A percentile compares a stretch with the other conserved stretches of the same genome.
Conservation (phyloP, 1,284 basidiomycete genomes). For the Leccinum pallidistipes region DNA sequence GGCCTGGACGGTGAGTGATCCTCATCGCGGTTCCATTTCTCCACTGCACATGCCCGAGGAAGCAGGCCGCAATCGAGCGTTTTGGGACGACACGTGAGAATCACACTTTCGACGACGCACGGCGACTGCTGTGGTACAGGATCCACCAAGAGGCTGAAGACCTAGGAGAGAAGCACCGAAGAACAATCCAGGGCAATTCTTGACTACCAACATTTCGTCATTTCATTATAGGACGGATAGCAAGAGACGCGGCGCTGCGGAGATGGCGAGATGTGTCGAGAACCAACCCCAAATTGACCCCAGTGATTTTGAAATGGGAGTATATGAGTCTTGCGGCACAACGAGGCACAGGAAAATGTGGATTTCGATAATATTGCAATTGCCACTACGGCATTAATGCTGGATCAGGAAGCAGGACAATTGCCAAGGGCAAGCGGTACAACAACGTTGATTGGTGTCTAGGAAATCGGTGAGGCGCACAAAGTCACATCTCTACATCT, state of each 20-base stretch:
- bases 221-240: constrained; percentile 23
- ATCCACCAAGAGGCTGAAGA: constrained; percentile 26
- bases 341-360: constrained; percentile 19
- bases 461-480: neutral
- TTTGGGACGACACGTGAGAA: constrained; percentile 20
- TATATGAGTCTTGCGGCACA: neutral
- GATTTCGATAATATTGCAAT: constrained; percentile 2
- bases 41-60: constrained; percentile 9
- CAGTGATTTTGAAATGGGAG: constrained; percentile 18
- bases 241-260: constrained; percentile 22
- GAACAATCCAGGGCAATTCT: constrained; percentile 26
- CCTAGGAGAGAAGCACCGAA: constrained; percentile 31
- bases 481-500: neutral
- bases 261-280: constrained; percentile 25
- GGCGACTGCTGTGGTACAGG: constrained; percentile 26
- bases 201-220: constrained; percentile 26
- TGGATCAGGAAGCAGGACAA: constrained; percentile 14
- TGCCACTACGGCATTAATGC: constrained; percentile 21
- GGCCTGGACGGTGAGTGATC: constrained; percentile 16
- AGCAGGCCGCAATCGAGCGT: constrained; percentile 7
- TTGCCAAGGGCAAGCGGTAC: neutral
- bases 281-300: constrained; percentile 9
- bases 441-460: neutral
- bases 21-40: constrained; percentile 24
- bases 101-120: constrained; percentile 15